phyloP scores from a whole-genome alignment of 495 filamentous ascomycete species.

The Pyrenopolyporus hunteri region DNA sequence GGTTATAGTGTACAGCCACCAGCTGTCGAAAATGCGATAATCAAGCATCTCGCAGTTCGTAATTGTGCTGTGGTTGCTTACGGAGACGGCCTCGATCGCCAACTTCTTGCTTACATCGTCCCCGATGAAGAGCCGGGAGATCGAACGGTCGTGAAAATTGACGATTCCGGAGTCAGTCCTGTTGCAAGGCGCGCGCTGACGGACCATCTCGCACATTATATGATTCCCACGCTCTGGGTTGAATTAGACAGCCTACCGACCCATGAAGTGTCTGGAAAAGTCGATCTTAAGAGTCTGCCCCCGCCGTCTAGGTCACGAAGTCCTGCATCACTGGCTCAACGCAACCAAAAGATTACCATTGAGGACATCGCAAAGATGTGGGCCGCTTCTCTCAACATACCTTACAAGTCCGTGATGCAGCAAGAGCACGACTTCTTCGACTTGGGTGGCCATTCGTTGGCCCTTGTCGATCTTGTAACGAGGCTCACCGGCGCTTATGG shows the following conservation, averaged over 20 bases:
- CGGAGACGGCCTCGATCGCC: constrained; percentile 68
- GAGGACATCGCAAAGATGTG: constrained; percentile 64
- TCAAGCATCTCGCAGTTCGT: constrained; percentile 63
- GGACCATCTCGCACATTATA: constrained; percentile 68
- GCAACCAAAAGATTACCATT: constrained; percentile 54
- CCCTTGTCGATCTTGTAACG: constrained; percentile 68
- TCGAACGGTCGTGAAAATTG: constrained; percentile 60
- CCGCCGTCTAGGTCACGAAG: constrained; percentile 50
- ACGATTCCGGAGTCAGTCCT: constrained; percentile 65
- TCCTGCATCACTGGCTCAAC: constrained; percentile 41
- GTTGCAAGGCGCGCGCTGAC: constrained; percentile 60
- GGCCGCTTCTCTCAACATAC: constrained; percentile 63
- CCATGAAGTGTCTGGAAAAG: constrained; percentile 70
- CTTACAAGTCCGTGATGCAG: constrained; percentile 55
- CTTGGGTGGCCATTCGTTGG: constrained; percentile 71
- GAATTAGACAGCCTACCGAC: constrained; percentile 65
- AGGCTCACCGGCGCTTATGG: constrained; percentile 64
- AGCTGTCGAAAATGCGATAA: constrained; percentile 67
- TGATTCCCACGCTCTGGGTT: constrained; percentile 73
- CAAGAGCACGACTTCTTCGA: constrained; percentile 72
- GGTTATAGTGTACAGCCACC: constrained; percentile 72
- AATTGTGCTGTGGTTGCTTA: constrained; percentile 65
- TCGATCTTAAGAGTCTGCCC: constrained; percentile 67
- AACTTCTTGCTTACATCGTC: constrained; percentile 72
- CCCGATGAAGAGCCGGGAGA: constrained; percentile 59